Conservation (phyloP, 2,329 filamentous ascomycete genomes). For the Dendryphion nanum region DNA sequence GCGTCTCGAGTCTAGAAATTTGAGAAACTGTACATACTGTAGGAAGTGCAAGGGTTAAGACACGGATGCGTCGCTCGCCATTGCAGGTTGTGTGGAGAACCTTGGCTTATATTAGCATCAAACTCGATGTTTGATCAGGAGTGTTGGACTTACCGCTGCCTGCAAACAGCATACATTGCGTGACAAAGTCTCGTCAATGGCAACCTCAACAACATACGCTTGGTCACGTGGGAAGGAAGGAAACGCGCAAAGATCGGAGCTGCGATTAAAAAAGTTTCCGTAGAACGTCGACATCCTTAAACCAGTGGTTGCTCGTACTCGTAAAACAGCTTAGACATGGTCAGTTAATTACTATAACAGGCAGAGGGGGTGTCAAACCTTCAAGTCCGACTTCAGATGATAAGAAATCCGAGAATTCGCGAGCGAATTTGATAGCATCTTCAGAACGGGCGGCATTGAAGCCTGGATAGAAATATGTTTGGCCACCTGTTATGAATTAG, state of each 20-base stretch:
- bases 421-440: constrained; percentile 96
- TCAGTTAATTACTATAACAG: no score
- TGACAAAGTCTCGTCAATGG: constrained; percentile 78
- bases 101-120: no score
- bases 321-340: constrained; percentile 89
- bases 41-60: constrained; percentile 88
- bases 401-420: constrained; percentile 95
- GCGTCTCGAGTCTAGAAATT: background rate
- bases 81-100: constrained; percentile 98
- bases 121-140: no score
- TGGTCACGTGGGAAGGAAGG: constrained; percentile 97
- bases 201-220: constrained; percentile 95
- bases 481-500: no score
- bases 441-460: constrained; percentile 94
- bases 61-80: constrained; percentile 90
- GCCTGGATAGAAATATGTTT: constrained; percentile 97
- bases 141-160: no score
- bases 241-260: constrained; percentile 95
- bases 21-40: constrained; percentile 46
- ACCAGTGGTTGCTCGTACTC: constrained; percentile 91
- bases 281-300: constrained; percentile 97
- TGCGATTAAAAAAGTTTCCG: constrained; percentile 97
- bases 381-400: constrained; percentile 95
- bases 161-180: constrained; percentile 54
- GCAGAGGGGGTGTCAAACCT: no score